Base-by-base conservation (phyloP, 163 green algal species). In the Picocystis sp. region DNA sequence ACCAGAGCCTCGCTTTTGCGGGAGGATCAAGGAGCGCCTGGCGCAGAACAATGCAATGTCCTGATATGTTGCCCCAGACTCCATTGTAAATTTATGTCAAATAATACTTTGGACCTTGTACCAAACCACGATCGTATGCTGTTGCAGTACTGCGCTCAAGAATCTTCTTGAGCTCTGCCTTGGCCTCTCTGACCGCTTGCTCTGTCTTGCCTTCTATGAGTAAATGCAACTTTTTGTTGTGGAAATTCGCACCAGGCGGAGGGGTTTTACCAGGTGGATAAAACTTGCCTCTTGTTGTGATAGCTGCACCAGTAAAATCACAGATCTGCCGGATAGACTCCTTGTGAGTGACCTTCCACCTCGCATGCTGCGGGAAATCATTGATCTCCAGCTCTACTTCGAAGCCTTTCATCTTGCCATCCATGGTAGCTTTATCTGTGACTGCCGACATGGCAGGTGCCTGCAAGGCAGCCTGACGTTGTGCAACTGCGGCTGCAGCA, bases 311-410 rank as follows among this genome's bases (percentile, higher is more conserved):
- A 0, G 81, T 92, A 21, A 84, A 70, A 55, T 97, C 86, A 8
- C 67, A 83, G 44, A 98, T 82, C 46, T 82, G 52, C 11, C 61
- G 55, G 19, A 96, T 74, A 1, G 76, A 81, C 13, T 96, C 81
- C 52, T 80, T 78, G 61, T 98, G 89, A 13, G 89, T 96, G 23
- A 94, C 76, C 71, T 87, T 91, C 79, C 79, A 93, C 42, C 85
- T 73, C 11, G 84, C 84, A 48, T 93, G 76, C 80, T 98, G 89
- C 24, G 86, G 84, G 74, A 98, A 97, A 71, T 98, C 89, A 55
- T 98, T 98, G 71, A 98, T 96, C 62, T 94, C 87, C 42, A 98
- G 61, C 70, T 97, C 89, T 13, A 75, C 67, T 63, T 93, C 78
- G 62, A 81, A 97, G 61, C 83, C 72, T 43, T 54, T 56, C 51